Evolutionary conservation across 2,329 filamentous ascomycete genomes (phyloP), one percentile per base, ranked within the genome.

Genomic region (Monilinia fructigena): DNA sequence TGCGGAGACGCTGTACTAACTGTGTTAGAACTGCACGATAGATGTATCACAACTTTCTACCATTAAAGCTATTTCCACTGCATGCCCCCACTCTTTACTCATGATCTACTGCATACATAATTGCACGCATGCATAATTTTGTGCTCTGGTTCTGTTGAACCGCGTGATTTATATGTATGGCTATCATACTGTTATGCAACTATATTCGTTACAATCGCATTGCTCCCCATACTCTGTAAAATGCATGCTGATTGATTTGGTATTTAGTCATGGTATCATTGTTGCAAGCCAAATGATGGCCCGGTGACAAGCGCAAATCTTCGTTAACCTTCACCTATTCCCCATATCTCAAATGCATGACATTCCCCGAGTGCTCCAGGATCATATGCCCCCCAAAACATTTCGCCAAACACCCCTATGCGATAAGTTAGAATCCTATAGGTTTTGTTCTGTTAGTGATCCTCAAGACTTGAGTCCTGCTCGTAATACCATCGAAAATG

Each of bases 401-500:
- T 47, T 60, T 60, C 45, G 28, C 28, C 20, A 60, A 60, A 26
- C 7, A 48, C 38, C 47, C 45, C 40, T 68, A 42, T 53, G 58
- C n/a, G 28, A 63, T 31, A 47, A 14, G 38, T 50, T 63, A 28
- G 42, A 58, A 38, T 60, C 18, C 55, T n/a, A 23, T 35, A 18
- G 45, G 6, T 55, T 75, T 67, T 74, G 65, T 38, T 12, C 11
- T 7, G n/a, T 61, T 31, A 50, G 31, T 38, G 2, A 74, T 70
- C 68, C 69, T 71, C 42, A 76, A 58, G 28, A 76, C 66, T 53
- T 76, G 74, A 5, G 72, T 70, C 64, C 73, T 72, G 65, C 75
- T 76, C n/a, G 71, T 68, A 53, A 90, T 87, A 28, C 88, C 88
- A 79, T 90, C 88, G 72, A 88, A 90, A 68, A 91, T 81, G 74